phyloP scores from a whole-genome alignment of 257 asterid species.

The Phtheirospermum japonicum region DNA sequence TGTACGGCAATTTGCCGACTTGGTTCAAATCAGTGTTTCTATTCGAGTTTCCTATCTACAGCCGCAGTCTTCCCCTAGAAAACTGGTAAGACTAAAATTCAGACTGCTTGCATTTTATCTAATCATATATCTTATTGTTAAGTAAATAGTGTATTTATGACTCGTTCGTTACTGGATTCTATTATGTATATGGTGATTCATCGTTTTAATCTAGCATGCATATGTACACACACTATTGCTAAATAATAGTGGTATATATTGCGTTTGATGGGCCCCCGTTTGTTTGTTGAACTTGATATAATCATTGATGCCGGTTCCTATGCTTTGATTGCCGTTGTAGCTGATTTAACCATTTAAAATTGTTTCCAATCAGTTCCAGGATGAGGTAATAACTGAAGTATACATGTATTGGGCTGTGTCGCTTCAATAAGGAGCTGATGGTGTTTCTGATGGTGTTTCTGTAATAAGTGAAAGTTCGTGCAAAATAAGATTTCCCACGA shows the following conservation, averaged over 20 bases:
- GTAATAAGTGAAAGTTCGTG: neutral
- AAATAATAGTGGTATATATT: too few relatives aligned
- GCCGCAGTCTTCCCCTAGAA: slow-evolving; percentile 66
- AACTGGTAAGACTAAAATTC: slow-evolving; percentile 51
- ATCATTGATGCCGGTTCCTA: neutral
- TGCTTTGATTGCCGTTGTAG: neutral
- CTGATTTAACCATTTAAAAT: neutral
- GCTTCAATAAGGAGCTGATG: neutral
- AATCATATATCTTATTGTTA: neutral
- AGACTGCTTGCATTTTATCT: neutral
- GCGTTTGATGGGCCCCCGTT: neutral
- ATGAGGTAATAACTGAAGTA: neutral
- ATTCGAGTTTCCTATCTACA: slow-evolving; percentile 86
- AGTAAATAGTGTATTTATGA: neutral
- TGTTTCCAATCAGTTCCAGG: neutral
- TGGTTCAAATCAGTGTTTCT: slow-evolving; percentile 72
- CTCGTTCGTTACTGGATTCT: neutral
- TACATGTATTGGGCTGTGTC: neutral
- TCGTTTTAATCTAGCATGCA: neutral
- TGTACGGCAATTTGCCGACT: slow-evolving; percentile 63
- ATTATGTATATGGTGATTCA: neutral
- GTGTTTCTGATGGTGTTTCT: neutral
- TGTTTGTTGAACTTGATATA: neutral
- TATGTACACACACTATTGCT: too few relatives aligned
- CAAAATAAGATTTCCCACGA: neutral